Conservation (phyloP, 1,139 yeast species). For the Eremothecium sinecaudum region DNA sequence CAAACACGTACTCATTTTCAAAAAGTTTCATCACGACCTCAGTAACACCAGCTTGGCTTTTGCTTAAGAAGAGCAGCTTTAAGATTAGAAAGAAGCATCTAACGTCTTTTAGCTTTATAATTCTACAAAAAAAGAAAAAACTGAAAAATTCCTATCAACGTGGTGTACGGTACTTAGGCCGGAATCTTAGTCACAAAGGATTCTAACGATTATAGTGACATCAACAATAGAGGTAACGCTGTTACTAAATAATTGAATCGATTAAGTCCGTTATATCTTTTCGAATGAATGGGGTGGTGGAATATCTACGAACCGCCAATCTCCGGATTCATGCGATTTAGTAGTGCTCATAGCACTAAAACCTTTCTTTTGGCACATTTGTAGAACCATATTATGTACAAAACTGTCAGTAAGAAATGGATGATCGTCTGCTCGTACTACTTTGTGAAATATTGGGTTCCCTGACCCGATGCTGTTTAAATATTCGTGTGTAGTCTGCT, state of each 20-base stretch:
- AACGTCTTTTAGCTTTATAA: no score
- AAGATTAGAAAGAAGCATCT: no score
- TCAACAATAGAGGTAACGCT: no score
- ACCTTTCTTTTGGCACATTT: constrained; percentile 47
- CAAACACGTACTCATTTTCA: constrained; percentile 55
- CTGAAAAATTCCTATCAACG: no score
- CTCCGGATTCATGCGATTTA: constrained; percentile 35
- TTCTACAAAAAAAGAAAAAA: no score
- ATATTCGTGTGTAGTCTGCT: constrained; percentile 64
- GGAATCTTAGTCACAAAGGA: no score
- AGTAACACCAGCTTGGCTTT: no score
- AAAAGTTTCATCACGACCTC: constrained; percentile 78
- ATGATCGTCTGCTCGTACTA: constrained; percentile 30
- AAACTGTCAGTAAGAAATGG: constrained; percentile 38
- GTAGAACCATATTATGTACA: constrained; percentile 36
- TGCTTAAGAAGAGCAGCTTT: no score
- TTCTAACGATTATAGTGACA: no score
- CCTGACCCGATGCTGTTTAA: constrained; percentile 34
- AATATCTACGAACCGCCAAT: constrained; percentile 35
- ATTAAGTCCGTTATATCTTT: constrained; percentile 8
- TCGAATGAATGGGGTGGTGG: constrained; percentile 12
- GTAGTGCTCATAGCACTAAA: constrained; percentile 34
- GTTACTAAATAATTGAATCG: no score
- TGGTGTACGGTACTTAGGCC: no score
- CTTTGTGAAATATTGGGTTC: constrained; percentile 24